Conservation (phyloP, 768 basidiomycete species). For the Collybia mongolica region DNA sequence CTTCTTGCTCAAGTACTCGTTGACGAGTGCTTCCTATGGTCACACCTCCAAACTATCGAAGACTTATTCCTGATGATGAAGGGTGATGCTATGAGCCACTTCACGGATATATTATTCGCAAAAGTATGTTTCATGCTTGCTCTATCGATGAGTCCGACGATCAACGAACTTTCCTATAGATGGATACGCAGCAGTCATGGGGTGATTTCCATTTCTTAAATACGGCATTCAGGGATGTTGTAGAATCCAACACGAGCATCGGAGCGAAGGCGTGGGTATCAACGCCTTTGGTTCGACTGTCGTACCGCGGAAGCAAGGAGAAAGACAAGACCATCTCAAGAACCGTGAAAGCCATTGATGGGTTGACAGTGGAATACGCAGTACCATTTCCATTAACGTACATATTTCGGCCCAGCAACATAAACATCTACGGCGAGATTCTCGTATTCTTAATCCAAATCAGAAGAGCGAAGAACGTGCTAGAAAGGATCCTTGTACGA, state of each 20-base stretch:
- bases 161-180: conserved; percentile 36
- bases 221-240: conserved; percentile 68
- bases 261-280: conserved; percentile 59
- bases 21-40: conserved; percentile 65
- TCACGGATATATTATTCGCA: conserved; percentile 69
- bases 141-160: not conserved
- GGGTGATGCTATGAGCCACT: conserved; percentile 77
- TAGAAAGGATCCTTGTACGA: conserved; percentile 70
- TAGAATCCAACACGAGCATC: conserved; percentile 42
- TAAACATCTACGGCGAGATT: conserved; percentile 62
- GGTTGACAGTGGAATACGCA: conserved; percentile 73
- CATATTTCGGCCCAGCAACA: conserved; percentile 58
- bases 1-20: conserved; percentile 56
- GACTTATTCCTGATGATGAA: conserved; percentile 72
- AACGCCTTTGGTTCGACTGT: conserved; percentile 67
- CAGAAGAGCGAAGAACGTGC: conserved; percentile 63
- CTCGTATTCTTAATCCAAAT: conserved; percentile 76
- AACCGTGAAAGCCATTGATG: conserved; percentile 65
- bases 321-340: conserved; percentile 41
- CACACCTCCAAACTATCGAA: conserved; percentile 63
- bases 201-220: conserved; percentile 84
- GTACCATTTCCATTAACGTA: conserved; percentile 82
- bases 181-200: conserved; percentile 74
- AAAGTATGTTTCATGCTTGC: conserved; percentile 44
- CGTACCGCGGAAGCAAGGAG: conserved; percentile 55